Conservation (phyloP, 257 asterid genomes). For the Parsonsia alboflavescens region DNA sequence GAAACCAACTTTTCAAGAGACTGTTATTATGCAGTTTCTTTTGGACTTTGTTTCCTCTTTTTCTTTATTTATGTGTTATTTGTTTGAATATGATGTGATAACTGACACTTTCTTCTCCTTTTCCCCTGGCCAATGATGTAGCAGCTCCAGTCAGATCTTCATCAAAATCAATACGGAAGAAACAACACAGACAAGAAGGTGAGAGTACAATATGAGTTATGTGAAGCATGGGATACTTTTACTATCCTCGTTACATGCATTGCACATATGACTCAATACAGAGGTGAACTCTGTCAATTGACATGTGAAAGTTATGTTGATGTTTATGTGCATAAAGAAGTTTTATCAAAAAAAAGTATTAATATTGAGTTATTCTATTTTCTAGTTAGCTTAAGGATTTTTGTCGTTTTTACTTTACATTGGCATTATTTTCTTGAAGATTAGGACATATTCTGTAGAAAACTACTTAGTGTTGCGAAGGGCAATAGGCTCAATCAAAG, state of each 20-base stretch:
- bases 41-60: neutral
- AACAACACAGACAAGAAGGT: conserved; percentile 33
- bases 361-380: neutral
- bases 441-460: neutral
- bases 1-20: neutral
- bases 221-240: neutral
- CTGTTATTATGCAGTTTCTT: neutral
- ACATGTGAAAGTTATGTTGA: neutral
- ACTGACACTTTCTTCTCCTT: neutral
- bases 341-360: neutral
- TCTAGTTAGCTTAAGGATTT: neutral
- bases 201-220: conserved; percentile 4
- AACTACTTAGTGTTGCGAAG: neutral
- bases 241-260: neutral
- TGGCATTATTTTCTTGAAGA: neutral
- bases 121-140: conserved; percentile 11
- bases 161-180: conserved; percentile 21
- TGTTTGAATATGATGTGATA: neutral
- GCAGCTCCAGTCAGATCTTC: conserved; percentile 26
- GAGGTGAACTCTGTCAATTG: neutral
- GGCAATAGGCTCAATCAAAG: no score
- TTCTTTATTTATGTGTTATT: neutral
- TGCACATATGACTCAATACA: neutral
- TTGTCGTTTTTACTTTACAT: neutral
- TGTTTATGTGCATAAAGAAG: neutral